These are phyloP conservation scores for Taphrina confusa DNA, from an alignment of 1,139 yeast species.

Conservation along the genomic window DNA sequence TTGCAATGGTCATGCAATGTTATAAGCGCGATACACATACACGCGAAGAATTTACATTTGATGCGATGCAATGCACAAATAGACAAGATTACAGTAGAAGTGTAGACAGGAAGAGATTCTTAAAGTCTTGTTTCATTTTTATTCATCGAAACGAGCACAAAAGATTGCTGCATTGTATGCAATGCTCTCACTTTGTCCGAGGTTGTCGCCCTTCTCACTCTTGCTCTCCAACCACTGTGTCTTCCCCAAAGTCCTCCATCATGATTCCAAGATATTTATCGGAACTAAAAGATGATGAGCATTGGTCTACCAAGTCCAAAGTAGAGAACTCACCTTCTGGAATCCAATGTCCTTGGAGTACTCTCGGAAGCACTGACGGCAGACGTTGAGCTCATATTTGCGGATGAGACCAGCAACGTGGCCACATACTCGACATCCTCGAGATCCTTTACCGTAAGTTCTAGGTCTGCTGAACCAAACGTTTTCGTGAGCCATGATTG, in stretches of 20 bases:
- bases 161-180: neutral
- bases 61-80: no score
- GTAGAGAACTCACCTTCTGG: conserved; percentile 59
- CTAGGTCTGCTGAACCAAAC: conserved; percentile 99
- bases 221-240: no score
- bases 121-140: no score
- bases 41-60: no score
- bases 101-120: no score
- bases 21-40: no score
- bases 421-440: conserved; percentile 99
- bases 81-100: neutral
- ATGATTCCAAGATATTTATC: conserved; percentile 4
- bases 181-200: neutral
- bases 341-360: conserved; percentile 98
- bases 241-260: neutral
- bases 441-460: conserved; percentile 99
- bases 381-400: conserved; percentile 99
- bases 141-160: no score
- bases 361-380: conserved; percentile 99
- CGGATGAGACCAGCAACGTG: conserved; percentile 97
- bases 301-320: neutral
- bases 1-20: no score
- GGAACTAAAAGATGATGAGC: conserved; percentile 1
- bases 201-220: neutral
- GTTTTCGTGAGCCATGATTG: conserved; percentile 44